Percentiles rank a stretch among this genome's conserved stretches.
Evolutionary conservation across 1,139 yeast genomes (phyloP).

Genomic region (Hansenula anomala): DNA sequence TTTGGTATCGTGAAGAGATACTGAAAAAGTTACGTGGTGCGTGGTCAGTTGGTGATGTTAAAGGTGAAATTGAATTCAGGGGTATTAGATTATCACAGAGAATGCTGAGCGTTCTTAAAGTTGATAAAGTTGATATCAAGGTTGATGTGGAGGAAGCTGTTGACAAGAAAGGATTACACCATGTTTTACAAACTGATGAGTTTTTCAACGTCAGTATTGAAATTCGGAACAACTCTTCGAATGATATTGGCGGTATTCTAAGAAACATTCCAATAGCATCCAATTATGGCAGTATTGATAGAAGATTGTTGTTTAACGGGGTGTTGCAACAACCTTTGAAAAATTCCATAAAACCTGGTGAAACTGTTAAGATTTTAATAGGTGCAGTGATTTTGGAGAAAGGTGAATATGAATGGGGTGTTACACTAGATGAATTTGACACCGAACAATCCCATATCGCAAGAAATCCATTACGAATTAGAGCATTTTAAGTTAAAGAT

Average conservation of each 20-base stretch:
- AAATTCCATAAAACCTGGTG: slow-evolving; percentile 38
- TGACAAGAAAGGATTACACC: slow-evolving; percentile 13
- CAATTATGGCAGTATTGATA: slow-evolving; percentile 36
- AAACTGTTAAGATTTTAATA: slow-evolving; percentile 34
- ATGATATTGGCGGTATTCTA: slow-evolving; percentile 49
- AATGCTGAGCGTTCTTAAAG: slow-evolving; percentile 46
- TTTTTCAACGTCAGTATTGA: slow-evolving; percentile 46
- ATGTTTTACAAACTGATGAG: slow-evolving; percentile 34
- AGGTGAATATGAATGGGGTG: slow-evolving; percentile 81
- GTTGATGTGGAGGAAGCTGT: slow-evolving; percentile 26
- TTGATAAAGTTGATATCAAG: slow-evolving; percentile 41
- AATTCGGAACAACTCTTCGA: slow-evolving; percentile 39
- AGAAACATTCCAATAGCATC: slow-evolving; percentile 56
- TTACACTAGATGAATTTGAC: slow-evolving; percentile 49
- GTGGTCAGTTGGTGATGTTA: slow-evolving; percentile 49
- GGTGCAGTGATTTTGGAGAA: slow-evolving; percentile 60
- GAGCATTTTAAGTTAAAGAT: not conserved
- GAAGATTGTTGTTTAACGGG: slow-evolving; percentile 58
- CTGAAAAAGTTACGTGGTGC: slow-evolving; percentile 54
- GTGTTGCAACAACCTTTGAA: slow-evolving; percentile 51
- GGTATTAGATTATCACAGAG: slow-evolving; percentile 52
- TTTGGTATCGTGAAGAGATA: slow-evolving; percentile 76
- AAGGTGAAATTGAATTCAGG: slow-evolving; percentile 63
- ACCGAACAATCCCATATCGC: slow-evolving; percentile 27
- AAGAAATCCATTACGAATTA: slow-evolving; percentile 29